Conservation (phyloP, 148 eudicot genomes). For the Vaccinium macrocarpon region DNA sequence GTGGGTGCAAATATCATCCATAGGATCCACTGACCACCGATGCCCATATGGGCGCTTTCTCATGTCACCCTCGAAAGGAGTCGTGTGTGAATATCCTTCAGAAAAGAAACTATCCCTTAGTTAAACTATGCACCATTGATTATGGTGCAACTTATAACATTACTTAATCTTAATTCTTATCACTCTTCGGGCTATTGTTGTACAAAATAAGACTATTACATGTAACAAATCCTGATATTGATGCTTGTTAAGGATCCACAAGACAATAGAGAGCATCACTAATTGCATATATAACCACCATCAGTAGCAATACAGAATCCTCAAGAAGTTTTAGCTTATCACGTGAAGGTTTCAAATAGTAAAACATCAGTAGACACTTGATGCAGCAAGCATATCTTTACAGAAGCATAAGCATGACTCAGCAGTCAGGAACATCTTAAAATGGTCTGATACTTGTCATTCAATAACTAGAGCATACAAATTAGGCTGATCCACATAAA, state of each 20-base stretch:
- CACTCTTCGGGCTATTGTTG: neutral
- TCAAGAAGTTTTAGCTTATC: neutral
- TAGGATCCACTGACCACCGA: slow-evolving; percentile 10
- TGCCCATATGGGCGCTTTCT: slow-evolving; percentile 14
- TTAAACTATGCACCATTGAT: neutral
- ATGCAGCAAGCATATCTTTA: slow-evolving; percentile 3
- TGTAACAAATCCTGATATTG: neutral
- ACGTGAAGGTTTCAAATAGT: neutral
- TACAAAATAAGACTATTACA: neutral
- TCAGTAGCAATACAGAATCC: neutral
- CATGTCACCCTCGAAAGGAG: slow-evolving; percentile 19
- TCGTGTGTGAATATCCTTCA: slow-evolving; percentile 12
- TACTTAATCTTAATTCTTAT: neutral
- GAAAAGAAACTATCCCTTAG: neutral
- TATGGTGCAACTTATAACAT: neutral
- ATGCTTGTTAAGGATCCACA: neutral
- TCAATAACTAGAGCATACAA: neutral
- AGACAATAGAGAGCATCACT: neutral
- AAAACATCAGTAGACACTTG: neutral
- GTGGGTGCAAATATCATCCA: neutral
- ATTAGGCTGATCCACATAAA: neutral
- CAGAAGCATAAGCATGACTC: slow-evolving; percentile 2
- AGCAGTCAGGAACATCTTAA: neutral
- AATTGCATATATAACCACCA: neutral
- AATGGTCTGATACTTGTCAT: neutral